Evolutionary conservation across 345 rosid species (phyloP).

Genomic region (Lepidium africanum): DNA sequence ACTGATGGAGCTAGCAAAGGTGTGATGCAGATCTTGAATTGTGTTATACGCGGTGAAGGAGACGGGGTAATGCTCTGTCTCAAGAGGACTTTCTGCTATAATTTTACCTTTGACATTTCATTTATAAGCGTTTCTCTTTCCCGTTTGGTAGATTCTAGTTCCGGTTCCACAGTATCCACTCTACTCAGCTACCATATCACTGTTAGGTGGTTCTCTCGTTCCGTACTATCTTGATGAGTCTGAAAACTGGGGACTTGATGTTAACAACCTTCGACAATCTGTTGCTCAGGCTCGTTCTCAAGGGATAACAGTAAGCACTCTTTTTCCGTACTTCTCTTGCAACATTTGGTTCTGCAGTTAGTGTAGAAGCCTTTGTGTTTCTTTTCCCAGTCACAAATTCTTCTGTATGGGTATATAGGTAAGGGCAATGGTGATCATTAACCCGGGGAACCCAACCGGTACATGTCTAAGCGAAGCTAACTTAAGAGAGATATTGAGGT

Average conservation of each 20-base stretch:
- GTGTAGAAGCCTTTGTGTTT: not conserved
- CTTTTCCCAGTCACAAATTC: not conserved
- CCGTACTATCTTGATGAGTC: conserved; percentile 90
- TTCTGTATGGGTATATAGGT: conserved; percentile 40
- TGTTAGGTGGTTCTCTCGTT: conserved; percentile 88
- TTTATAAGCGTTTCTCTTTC: not conserved
- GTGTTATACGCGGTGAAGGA: conserved; percentile 70
- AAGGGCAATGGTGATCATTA: conserved; percentile 96
- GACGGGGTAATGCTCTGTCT: conserved; percentile 66
- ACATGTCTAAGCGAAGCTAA: conserved; percentile 93
- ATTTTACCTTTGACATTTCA: not conserved
- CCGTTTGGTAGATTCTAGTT: conserved; percentile 58
- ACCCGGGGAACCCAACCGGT: conserved; percentile 99
- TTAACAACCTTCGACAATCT: conserved; percentile 63
- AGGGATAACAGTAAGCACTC: conserved; percentile 73
- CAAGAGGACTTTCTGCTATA: not conserved
- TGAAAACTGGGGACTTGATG: conserved; percentile 97
- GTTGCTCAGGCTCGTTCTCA: conserved; percentile 70
- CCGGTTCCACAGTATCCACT: conserved; percentile 99
- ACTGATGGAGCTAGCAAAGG: conserved; percentile 99
- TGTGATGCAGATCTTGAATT: conserved; percentile 90
- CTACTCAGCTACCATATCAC: conserved; percentile 89
- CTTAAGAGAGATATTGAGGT: conserved; percentile 69
- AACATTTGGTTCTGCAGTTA: not conserved
- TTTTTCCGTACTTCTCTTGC: conserved; percentile 7